A percentile compares a stretch with the other conserved stretches of the same genome.
Conservation (phyloP, 257 asterid species). For the Penstemon davidsonii region DNA sequence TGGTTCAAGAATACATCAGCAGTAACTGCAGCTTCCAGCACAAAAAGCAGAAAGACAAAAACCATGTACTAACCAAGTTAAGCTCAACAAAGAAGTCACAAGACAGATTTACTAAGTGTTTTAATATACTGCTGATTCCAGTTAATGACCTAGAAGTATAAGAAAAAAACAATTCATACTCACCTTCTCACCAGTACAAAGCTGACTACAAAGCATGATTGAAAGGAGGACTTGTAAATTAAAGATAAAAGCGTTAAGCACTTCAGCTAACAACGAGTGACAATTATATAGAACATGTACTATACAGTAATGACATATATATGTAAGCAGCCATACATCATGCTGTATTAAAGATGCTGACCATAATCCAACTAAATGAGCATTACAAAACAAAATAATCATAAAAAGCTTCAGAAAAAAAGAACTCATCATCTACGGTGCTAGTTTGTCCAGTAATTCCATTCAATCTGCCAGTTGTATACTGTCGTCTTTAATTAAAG, state of each 20-base stretch:
- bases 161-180: slow-evolving; percentile 15
- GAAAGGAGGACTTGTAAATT: neutral
- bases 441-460: too few species aligned
- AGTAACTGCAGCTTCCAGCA: slow-evolving; percentile 76
- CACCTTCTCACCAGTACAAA: slow-evolving; percentile 6
- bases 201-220: slow-evolving; percentile 7
- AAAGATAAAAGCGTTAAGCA: neutral
- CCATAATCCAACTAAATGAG: slow-evolving; percentile 6
- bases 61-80: slow-evolving; percentile 64
- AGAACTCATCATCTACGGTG: neutral
- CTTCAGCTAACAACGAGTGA: neutral
- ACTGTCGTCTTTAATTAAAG: neutral
- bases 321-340: neutral
- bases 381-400: neutral
- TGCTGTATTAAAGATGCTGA: slow-evolving; percentile 1
- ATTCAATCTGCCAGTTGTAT: neutral
- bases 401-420: neutral
- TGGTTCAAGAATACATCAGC: slow-evolving; percentile 75
- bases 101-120: slow-evolving; percentile 3
- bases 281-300: neutral
- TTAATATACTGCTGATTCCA: neutral
- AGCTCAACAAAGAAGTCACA: slow-evolving; percentile 43
- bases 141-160: neutral
- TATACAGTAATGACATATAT: neutral
- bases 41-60: slow-evolving; percentile 58